Conservation (phyloP, 2,329 filamentous ascomycete species). For the Ceratocystis eucalypticola region DNA sequence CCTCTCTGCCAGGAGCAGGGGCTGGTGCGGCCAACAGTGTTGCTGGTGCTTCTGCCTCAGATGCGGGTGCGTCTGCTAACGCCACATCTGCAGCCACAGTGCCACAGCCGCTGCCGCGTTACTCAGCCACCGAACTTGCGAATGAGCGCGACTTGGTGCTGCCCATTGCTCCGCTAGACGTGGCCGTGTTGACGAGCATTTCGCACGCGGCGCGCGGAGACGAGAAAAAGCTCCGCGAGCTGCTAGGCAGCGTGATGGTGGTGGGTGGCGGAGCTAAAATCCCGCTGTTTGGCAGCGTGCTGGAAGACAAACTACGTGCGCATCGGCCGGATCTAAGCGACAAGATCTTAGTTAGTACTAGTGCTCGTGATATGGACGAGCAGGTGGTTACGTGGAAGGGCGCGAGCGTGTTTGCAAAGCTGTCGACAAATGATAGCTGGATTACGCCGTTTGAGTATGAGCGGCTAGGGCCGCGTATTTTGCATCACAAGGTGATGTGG, state of each 20-base stretch:
- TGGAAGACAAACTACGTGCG: conserved; percentile 69
- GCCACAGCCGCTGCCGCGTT: conserved; percentile 24
- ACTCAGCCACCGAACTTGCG: conserved; percentile 41
- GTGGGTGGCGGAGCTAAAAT: conserved; percentile 75
- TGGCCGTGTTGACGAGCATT: conserved; percentile 80
- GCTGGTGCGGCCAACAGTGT: conserved; percentile 13
- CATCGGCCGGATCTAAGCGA: conserved; percentile 48
- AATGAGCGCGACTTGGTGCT: conserved; percentile 66
- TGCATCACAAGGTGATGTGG: conserved; percentile 70
- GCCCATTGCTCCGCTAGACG: conserved; percentile 70
- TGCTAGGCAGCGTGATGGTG: conserved; percentile 80
- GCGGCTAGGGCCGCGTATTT: conserved; percentile 61
- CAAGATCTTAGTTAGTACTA: conserved; percentile 50
- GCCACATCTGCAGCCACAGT: conserved; percentile 25
- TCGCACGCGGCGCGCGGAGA: conserved; percentile 75
- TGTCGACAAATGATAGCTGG: conserved; percentile 92
- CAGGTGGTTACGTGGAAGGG: conserved; percentile 98
- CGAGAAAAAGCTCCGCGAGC: conserved; percentile 84
- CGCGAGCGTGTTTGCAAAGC: conserved; percentile 85
- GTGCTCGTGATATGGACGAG: conserved; percentile 84
- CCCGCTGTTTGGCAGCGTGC: conserved; percentile 61
- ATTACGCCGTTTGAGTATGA: conserved; percentile 81
- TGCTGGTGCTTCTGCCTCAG: not conserved
- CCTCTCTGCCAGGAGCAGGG: conserved; percentile 21
- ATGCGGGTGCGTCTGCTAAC: conserved; percentile 26